Percentiles rank a stretch among this genome's conserved stretches.
These are phyloP conservation scores for Moesziomyces aphidis DNA, from an alignment of 1,284 basidiomycete species.

Conservation along the genomic window DNA sequence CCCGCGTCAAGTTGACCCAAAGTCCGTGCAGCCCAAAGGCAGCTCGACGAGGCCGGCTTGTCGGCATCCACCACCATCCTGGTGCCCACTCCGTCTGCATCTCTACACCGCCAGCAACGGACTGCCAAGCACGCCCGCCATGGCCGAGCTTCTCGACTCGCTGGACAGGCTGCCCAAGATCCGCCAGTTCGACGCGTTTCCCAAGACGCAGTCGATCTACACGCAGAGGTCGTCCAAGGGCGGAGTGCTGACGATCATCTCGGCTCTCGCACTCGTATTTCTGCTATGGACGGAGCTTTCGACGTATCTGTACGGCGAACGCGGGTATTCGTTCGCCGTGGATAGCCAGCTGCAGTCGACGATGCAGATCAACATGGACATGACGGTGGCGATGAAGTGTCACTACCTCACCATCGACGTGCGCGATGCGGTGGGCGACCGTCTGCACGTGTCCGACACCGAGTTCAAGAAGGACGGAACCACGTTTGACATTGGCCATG, in stretches of 20 bases:
- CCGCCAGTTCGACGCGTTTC: slow-evolving; percentile 67
- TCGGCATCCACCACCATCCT: neutral
- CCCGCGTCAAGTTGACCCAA: neutral
- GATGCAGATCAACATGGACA: slow-evolving; percentile 66
- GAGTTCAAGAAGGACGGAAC: slow-evolving; percentile 82
- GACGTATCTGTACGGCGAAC: slow-evolving; percentile 92
- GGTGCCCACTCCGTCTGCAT: no score
- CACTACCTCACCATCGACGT: slow-evolving; percentile 81
- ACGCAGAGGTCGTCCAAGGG: slow-evolving; percentile 85
- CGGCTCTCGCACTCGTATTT: slow-evolving; percentile 78
- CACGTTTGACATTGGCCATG: slow-evolving; percentile 84
- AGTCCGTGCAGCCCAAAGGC: neutral
- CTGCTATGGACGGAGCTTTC: slow-evolving; percentile 87
- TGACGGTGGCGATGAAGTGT: slow-evolving; percentile 65
- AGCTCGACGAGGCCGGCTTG: no score
- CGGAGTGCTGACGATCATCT: slow-evolving; percentile 86
- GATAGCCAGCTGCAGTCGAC: slow-evolving; percentile 49
- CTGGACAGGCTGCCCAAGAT: slow-evolving; percentile 63
- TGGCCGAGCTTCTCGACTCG: slow-evolving; percentile 59
- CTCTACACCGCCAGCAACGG: neutral
- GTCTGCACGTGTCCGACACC: slow-evolving; percentile 81
- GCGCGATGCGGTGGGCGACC: slow-evolving; percentile 90
- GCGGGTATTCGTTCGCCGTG: slow-evolving; percentile 67
- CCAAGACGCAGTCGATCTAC: slow-evolving; percentile 81
- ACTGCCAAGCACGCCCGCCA: neutral